These are phyloP conservation scores for Salinomyces thailandicus DNA, from an alignment of 2,329 filamentous ascomycete species.

Conservation along the genomic window DNA sequence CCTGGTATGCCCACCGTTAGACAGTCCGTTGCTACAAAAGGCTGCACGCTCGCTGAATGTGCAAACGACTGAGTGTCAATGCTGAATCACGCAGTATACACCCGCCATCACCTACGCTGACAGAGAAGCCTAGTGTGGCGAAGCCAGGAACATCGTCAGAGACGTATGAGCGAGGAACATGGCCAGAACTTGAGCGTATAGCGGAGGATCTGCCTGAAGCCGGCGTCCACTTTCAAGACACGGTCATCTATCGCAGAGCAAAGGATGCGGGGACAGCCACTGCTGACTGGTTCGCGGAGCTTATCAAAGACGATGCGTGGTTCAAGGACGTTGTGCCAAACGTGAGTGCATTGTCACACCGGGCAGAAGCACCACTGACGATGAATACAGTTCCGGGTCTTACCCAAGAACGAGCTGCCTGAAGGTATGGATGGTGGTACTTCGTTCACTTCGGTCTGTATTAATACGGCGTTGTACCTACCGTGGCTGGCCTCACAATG, in stretches of 20 bases:
- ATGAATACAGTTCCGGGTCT: constrained; percentile 23
- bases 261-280: constrained; percentile 50
- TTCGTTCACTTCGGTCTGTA: constrained; percentile 74
- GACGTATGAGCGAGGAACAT: constrained; percentile 34
- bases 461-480: constrained; percentile 82
- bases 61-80: too few species aligned
- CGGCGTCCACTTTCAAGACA: constrained; percentile 63
- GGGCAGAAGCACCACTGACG: not conserved
- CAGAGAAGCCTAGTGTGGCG: constrained; percentile 22
- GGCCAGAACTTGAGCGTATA: constrained; percentile 34
- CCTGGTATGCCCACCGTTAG: not conserved
- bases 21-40: too few species aligned
- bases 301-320: constrained; percentile 59
- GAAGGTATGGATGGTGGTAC: constrained; percentile 60
- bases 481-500: constrained; percentile 77
- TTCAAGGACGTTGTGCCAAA: constrained; percentile 61
- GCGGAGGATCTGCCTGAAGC: constrained; percentile 59
- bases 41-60: too few species aligned
- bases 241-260: constrained; percentile 44
- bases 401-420: constrained; percentile 38
- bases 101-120: too few species aligned
- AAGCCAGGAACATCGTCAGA: constrained; percentile 31
- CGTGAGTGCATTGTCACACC: constrained; percentile 29
- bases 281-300: constrained; percentile 53
- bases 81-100: too few species aligned